A percentile compares a stretch with the other conserved stretches of the same genome.
phyloP scores from a whole-genome alignment of 1,139 yeast species.

The Protomyces lactucae-debilis region DNA sequence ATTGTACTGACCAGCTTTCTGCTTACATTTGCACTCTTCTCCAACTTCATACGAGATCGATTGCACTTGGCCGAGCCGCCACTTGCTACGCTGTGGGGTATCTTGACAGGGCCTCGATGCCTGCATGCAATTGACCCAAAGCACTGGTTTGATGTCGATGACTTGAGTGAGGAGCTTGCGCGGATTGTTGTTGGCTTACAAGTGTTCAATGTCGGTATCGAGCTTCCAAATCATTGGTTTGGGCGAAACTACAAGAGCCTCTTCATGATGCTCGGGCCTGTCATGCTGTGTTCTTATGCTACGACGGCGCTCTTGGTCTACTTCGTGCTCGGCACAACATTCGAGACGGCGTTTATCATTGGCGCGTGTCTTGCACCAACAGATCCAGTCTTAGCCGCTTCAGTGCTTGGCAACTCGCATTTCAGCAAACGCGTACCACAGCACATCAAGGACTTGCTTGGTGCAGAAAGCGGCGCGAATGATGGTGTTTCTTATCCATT shows the following conservation, averaged over 20 bases:
- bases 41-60: constrained; percentile 18
- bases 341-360: constrained; percentile 16
- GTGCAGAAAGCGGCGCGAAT: constrained; percentile 24
- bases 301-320: constrained; percentile 13
- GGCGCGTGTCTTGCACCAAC: constrained; percentile 23
- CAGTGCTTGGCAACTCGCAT: constrained; percentile 23
- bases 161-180: constrained; percentile 18
- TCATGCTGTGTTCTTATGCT: constrained; percentile 14
- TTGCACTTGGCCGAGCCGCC: constrained; percentile 23
- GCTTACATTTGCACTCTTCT: constrained; percentile 11
- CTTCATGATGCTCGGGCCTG: constrained; percentile 21
- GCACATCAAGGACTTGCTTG: constrained; percentile 8
- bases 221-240: constrained; percentile 20
- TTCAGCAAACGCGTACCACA: constrained; percentile 16
- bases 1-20: constrained; percentile 13
- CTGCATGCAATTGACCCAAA: constrained; percentile 51
- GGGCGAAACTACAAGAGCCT: constrained; percentile 9
- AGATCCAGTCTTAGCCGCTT: constrained; percentile 20
- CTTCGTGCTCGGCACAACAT: constrained; percentile 8
- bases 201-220: constrained; percentile 21
- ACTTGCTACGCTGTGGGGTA: constrained; percentile 20
- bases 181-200: constrained; percentile 21
- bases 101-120: constrained; percentile 13
- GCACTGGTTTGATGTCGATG: constrained; percentile 60
- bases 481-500: constrained; percentile 26